Evolutionary conservation across 2,329 filamentous ascomycete genomes (phyloP).

Genomic region (Hypoxylon sp.): DNA sequence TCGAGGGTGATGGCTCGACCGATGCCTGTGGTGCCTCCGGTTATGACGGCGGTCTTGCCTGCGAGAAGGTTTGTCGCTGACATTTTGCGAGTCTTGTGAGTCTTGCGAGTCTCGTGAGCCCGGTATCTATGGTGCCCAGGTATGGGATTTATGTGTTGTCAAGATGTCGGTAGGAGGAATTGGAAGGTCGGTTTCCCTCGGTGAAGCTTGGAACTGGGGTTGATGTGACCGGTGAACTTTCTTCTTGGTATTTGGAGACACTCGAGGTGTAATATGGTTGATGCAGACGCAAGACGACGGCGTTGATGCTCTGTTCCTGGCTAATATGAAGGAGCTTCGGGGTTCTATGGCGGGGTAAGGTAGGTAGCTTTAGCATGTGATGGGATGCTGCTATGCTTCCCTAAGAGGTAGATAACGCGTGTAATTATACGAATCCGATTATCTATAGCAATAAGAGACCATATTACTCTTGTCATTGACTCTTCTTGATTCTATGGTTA

Average conservation of each 20-base stretch:
- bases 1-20: conserved; percentile 86
- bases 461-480: not conserved
- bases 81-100: conserved; percentile 55
- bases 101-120: not conserved
- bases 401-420: not conserved
- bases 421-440: not conserved
- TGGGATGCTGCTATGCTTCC: conserved; percentile 10
- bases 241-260: conserved; percentile 9
- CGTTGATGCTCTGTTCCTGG: conserved; percentile 17
- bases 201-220: conserved; percentile 20
- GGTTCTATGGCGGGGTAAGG: conserved; percentile 34
- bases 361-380: conserved; percentile 31
- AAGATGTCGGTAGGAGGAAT: conserved; percentile 19
- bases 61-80: conserved; percentile 70
- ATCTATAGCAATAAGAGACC: not conserved
- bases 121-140: conserved; percentile 8
- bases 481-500: not conserved
- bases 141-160: conserved; percentile 11
- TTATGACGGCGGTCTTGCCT: conserved; percentile 87
- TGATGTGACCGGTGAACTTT: conserved; percentile 7
- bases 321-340: conserved; percentile 18
- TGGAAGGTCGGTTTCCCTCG: conserved; percentile 20
- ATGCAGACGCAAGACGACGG: not conserved
- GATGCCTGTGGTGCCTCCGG: conserved; percentile 88
- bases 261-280: conserved; percentile 1